Base-by-base conservation (phyloP, 805 yeast species). In the Myxozyma nipponensis region DNA sequence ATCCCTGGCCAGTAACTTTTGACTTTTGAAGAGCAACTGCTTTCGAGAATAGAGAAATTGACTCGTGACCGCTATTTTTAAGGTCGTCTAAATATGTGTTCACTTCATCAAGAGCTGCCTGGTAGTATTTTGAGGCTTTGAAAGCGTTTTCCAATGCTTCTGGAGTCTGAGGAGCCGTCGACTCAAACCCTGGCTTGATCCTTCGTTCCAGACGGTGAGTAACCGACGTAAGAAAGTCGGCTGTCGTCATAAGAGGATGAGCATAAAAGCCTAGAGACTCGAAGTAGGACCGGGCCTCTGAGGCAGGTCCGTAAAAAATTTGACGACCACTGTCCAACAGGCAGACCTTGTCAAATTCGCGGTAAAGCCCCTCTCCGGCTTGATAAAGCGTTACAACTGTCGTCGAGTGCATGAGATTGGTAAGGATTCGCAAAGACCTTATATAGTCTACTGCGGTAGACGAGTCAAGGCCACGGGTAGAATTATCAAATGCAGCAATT, bases 391-490 rank as follows among this genome's bases (percentile, higher is more conserved):
- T 81, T 49, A 82, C 81, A 54, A 82, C 66, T 13, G 84, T 79
- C n/a, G 84, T 73, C 9, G 77, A 69, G 41, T 77, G 73, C 54
- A 77, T 67, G 64, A 81, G 65, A 56, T 79, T 77, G 1, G 86
- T 80, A 9, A 79, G 74, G 1, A 82, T 73, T 68, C 81, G 77
- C 52, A 82, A 71, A 24, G 83, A 77, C 61, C 78, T 76, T 23
- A 77, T 75, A 55, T 78, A 82, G 66, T 82, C 86, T 52, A 82
- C 72, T 15, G 86, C 86, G 18, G 86, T 81, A 15, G 86, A 80
- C 7, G 86, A 77, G 68, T 81, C 86, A 58, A 81, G 71, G 66
- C 86, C 86, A 67, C 86, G 74, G 17, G 86, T 82, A 22, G 85
- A 82, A 59, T 81, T 82, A 68, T 81, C 86, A 78, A 82, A 81